Evolutionary conservation across 371 early-diverging fungal genomes (phyloP), one percentile per base, ranked within the genome.

Genomic region (Globomyces sp.): DNA sequence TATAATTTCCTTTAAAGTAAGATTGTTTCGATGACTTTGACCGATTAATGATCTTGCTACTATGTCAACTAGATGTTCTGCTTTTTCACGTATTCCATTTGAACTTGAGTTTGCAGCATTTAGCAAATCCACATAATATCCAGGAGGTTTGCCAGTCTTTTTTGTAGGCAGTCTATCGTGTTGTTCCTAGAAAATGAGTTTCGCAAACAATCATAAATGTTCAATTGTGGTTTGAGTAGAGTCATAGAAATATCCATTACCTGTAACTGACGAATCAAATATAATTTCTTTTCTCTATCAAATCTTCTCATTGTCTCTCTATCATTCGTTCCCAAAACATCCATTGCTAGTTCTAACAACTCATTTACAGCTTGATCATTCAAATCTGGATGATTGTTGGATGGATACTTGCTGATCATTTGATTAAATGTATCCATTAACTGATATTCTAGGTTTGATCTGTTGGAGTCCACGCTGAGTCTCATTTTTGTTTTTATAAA

Each of bases 301-400:
- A 74, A 41, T 36, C 45, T 24, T 9, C 75, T 64, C 71, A 74
- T 71, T 13, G 64, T 43, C 44, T 64, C 64, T 57, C 51, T 59
- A 39, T 70, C 64, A 13, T 36, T 11, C 3, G 71, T 72, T 8
- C 57, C 53, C n/a, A 65, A n/a, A 36, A 58, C 69, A 39, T 74
- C 75, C 4, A 75, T 57, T 8, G 75, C 70, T 41, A 75, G 64
- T 40, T 75, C 75, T 62, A 75, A 72, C 24, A 75, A 43, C n/a
- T 72, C 66, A 2, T 63, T 57, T 10, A 72, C 53, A 37, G 11
- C n/a, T 49, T 49, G 49, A 34, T 49, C 24, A 24, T 24, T 24
- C 24, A 24, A 24, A 24, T 24, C 24, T 24, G 24, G 24, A 24
- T 24, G 24, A 24, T 24, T 24, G 24, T 24, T 24, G 24, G 24